These are phyloP conservation scores for Kluyveromyces siamensis DNA, from an alignment of 805 yeast genomes.

Conservation along the genomic window DNA sequence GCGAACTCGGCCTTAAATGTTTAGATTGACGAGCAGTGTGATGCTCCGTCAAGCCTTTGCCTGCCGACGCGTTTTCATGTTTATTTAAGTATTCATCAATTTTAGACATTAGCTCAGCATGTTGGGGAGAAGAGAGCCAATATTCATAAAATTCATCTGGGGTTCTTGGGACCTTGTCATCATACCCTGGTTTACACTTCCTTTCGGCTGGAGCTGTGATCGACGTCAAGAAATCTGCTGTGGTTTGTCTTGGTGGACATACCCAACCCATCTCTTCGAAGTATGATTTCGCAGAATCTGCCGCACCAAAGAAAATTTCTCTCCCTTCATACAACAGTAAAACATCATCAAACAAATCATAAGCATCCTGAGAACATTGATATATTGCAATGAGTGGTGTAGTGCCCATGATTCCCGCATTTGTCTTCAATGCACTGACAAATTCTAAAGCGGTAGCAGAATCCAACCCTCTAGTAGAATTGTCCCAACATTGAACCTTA, in stretches of 20 bases:
- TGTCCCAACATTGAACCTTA: slow-evolving; percentile 45
- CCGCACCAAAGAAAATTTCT: slow-evolving; percentile 46
- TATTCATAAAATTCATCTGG: slow-evolving; percentile 42
- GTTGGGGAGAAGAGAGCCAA: slow-evolving; percentile 41
- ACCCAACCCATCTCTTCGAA: slow-evolving; percentile 47
- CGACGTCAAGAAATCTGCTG: slow-evolving; percentile 51
- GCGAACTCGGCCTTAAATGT: slow-evolving; percentile 34
- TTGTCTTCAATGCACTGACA: slow-evolving; percentile 43
- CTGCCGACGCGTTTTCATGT: slow-evolving; percentile 3
- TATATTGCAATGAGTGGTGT: slow-evolving; percentile 55
- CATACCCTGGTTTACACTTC: slow-evolving; percentile 33
- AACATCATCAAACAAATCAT: slow-evolving; percentile 46
- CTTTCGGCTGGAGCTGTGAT: slow-evolving; percentile 47
- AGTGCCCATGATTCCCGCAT: slow-evolving; percentile 39
- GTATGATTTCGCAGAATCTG: slow-evolving; percentile 37
- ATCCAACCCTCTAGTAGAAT: slow-evolving; percentile 59
- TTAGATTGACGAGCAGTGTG: slow-evolving; percentile 43
- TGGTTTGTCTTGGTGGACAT: slow-evolving; percentile 49
- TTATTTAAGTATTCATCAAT: slow-evolving; percentile 31
- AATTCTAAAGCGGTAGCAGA: slow-evolving; percentile 54
- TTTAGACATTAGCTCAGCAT: slow-evolving; percentile 30
- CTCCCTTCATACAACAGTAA: slow-evolving; percentile 46
- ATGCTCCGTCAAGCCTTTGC: slow-evolving; percentile 20
- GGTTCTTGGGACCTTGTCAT: slow-evolving; percentile 43
- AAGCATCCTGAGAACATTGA: slow-evolving; percentile 49